phyloP scores from a whole-genome alignment of 208 protist species.

The Leishmania major region DNA sequence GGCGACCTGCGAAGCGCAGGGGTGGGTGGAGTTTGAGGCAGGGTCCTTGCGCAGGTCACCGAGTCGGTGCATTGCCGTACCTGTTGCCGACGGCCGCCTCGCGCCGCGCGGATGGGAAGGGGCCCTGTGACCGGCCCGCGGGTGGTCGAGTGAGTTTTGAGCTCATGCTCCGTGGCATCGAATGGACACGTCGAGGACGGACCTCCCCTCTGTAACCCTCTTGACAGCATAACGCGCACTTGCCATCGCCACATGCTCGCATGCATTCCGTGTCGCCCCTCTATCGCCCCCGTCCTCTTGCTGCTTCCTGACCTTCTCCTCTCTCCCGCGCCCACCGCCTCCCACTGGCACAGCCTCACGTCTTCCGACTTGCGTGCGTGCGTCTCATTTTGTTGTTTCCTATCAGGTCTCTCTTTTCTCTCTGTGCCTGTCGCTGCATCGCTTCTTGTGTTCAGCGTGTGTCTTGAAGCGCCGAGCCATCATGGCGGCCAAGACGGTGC shows the following conservation, averaged over 20 bases:
- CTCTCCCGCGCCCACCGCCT: background rate
- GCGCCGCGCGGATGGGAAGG: background rate
- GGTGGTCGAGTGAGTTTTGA: background rate
- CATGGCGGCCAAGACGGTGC: slow-evolving; percentile 18
- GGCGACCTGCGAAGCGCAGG: background rate
- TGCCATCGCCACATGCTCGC: background rate
- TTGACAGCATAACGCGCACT: background rate
- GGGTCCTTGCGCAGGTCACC: background rate
- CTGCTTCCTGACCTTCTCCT: background rate
- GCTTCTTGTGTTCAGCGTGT: background rate
- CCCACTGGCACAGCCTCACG: background rate
- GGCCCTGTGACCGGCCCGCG: background rate
- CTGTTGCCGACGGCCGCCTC: background rate
- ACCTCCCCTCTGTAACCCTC: background rate
- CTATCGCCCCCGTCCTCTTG: background rate
- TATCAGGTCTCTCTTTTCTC: too few species aligned
- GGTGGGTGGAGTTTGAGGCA: background rate
- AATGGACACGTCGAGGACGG: background rate
- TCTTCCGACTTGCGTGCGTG: background rate
- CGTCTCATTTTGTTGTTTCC: too few species aligned
- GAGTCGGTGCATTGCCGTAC: background rate
- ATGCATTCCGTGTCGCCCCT: background rate
- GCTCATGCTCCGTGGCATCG: background rate
- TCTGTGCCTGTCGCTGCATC: background rate
- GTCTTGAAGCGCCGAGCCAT: background rate